Evolutionary conservation across 179 eudicot species (phyloP).

Genomic region (Gypsophila paniculata): DNA sequence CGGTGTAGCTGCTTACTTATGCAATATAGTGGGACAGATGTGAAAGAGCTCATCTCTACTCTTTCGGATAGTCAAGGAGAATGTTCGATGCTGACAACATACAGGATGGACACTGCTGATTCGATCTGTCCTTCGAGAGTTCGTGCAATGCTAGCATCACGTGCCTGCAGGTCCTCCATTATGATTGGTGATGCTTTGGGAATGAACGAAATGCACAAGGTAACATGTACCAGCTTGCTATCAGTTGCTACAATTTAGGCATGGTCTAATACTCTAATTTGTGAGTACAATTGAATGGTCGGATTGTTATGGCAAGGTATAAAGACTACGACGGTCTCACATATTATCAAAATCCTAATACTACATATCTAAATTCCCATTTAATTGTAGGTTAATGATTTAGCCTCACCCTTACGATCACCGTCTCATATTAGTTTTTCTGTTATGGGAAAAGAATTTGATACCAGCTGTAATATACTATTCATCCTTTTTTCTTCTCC

Average conservation of each 20-base stretch:
- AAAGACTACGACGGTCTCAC: not conserved
- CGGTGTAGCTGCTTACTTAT: slow-evolving; percentile 9
- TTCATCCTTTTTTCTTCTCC: not conserved
- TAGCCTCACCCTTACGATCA: not conserved
- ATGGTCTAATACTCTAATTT: not conserved
- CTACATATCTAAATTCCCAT: not conserved
- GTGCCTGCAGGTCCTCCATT: slow-evolving; percentile 91
- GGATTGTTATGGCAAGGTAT: not conserved
- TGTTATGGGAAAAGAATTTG: not conserved
- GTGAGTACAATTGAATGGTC: not conserved
- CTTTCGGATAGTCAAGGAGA: slow-evolving; percentile 88
- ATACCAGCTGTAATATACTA: too few species aligned
- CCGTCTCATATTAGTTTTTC: not conserved
- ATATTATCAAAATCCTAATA: not conserved
- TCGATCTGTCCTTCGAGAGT: slow-evolving; percentile 92
- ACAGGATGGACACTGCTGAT: slow-evolving; percentile 69
- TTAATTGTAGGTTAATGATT: not conserved
- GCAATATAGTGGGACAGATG: slow-evolving; percentile 46
- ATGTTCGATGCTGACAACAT: slow-evolving; percentile 61
- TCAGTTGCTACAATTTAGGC: not conserved
- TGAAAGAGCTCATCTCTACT: slow-evolving; percentile 83
- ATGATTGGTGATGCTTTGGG: slow-evolving; percentile 92
- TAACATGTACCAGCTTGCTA: slow-evolving; percentile 20
- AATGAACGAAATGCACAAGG: slow-evolving; percentile 92
- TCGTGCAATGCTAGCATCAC: slow-evolving; percentile 94